Base-by-base conservation (phyloP, 352 stramenopile genomes). In the Globisporangium paroecandrum region DNA sequence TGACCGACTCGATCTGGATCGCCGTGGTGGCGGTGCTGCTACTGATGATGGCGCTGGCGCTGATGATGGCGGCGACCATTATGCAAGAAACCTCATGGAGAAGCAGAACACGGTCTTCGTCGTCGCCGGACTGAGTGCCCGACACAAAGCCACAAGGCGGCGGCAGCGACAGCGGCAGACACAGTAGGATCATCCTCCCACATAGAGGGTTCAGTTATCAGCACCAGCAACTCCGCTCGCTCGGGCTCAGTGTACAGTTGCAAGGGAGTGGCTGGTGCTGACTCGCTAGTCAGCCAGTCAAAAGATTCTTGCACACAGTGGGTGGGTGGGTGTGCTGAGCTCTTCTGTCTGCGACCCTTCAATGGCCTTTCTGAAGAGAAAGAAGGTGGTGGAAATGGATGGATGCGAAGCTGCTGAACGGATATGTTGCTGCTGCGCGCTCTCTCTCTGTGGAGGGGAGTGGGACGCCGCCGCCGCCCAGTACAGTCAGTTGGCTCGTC, bases 1-100 rank as follows among this genome's bases (percentile, higher is more conserved):
- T 7, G 54, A 61, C 55, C 20, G 55, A 61, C 55, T 61, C 55
- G 55, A 61, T 61, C 55, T 61, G 55, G 43, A 61, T 29, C 20
- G 25, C 29, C 1, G 34, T 32, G 25, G 24, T 25, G 51, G 27
- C 0, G n/a, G 1, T 46, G 38, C 9, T 46, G 38, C 34, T 41
- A 9, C 0, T 41, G 1, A 41, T 41, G 29, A 32, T 7, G 29
- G 29, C 4, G 29, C 29, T 32, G 36, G 36, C 7, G 32, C 32
- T 38, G 32, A 38, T 38, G 32, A 38, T 38, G 32, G 32, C 32
- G 32, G 32, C 32, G 7, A 38, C 5, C 8, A 9, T 10, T 9
- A 12, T 38, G 32, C 32, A 38, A 12, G 32, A 10, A 38, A 38
- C 32, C 32, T 38, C 7, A 10, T n/a, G 41, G 12, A n/a, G 41